These are phyloP conservation scores for Sporisorium scitamineum DNA, from an alignment of 1,284 basidiomycete genomes.

Conservation along the genomic window DNA sequence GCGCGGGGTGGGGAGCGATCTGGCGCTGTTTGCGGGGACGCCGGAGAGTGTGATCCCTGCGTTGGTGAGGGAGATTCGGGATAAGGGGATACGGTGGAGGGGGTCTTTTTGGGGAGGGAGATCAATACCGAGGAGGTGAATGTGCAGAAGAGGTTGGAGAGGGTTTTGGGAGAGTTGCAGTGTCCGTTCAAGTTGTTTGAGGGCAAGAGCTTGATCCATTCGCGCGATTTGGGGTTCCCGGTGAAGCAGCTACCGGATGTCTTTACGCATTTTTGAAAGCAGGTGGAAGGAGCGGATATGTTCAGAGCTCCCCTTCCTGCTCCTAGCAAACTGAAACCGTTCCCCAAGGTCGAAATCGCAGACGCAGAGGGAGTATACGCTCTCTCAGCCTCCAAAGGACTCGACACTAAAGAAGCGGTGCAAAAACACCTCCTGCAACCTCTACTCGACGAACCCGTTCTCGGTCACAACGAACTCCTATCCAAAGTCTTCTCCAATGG, in stretches of 20 bases:
- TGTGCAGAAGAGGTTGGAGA: constrained; percentile 39
- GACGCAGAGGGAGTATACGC: constrained; percentile 37
- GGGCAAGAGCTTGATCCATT: constrained; percentile 46
- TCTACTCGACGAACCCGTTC: constrained; percentile 41
- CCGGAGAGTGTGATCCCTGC: constrained; percentile 59
- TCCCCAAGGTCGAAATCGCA: constrained; percentile 25
- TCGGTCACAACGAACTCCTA: constrained; percentile 36
- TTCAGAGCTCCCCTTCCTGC: constrained; percentile 43
- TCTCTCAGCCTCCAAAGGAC: constrained; percentile 19
- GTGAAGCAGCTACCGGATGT: constrained; percentile 61
- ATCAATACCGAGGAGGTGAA: constrained; percentile 63
- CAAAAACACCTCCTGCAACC: constrained; percentile 48
- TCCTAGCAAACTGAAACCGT: constrained; percentile 51
- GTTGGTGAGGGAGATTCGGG: constrained; percentile 69
- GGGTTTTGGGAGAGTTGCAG: constrained; percentile 10
- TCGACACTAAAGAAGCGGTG: constrained; percentile 26
- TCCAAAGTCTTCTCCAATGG: constrained; percentile 13
- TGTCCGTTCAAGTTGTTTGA: constrained; percentile 30
- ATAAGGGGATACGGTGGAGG: constrained; percentile 70
- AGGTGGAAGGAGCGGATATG: constrained; percentile 55
- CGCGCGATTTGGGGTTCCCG: constrained; percentile 46
- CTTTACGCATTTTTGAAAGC: constrained; percentile 63
- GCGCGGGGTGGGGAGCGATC: constrained; percentile 40
- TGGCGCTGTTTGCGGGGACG: constrained; percentile 58
- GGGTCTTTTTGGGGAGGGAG: constrained; percentile 72